These are phyloP conservation scores for Lachnellula suecica DNA, from an alignment of 2,329 filamentous ascomycete genomes.

Conservation along the genomic window DNA sequence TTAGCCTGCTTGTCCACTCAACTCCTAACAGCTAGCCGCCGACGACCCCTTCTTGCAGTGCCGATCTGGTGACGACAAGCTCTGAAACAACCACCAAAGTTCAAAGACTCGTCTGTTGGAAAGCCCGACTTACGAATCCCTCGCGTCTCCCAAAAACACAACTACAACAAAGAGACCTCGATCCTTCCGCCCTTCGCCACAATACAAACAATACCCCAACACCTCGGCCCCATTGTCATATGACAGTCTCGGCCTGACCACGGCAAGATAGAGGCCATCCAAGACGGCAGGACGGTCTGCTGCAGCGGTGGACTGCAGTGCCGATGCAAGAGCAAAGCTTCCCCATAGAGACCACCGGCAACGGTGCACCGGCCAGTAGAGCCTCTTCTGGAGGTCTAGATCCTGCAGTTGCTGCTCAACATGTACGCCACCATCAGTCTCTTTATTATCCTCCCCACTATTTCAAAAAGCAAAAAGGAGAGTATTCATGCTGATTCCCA, in stretches of 20 bases:
- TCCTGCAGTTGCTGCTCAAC: conserved; percentile 10
- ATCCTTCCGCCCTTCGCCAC: not conserved
- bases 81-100: conserved; percentile 18
- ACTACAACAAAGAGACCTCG: conserved; percentile 6
- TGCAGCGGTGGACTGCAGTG: conserved; percentile 22
- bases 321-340: conserved; percentile 27
- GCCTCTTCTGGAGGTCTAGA: conserved; percentile 10
- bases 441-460: conserved; percentile 2
- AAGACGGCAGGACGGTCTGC: conserved; percentile 15
- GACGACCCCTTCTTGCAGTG: conserved; percentile 6
- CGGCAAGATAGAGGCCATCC: conserved; percentile 5
- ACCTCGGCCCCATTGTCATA: not conserved
- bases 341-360: conserved; percentile 17
- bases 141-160: not conserved
- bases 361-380: conserved; percentile 20
- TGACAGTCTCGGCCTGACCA: conserved; percentile 6
- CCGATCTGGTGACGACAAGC: conserved; percentile 18
- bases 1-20: not conserved
- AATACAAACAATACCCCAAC: not conserved
- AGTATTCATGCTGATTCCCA: conserved; percentile 18
- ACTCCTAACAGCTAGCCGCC: conserved; percentile 4
- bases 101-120: not conserved
- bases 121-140: not conserved
- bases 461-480: conserved; percentile 3
- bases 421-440: conserved; percentile 16